phyloP scores from a whole-genome alignment of 345 rosid species.

The Salix exigua region DNA sequence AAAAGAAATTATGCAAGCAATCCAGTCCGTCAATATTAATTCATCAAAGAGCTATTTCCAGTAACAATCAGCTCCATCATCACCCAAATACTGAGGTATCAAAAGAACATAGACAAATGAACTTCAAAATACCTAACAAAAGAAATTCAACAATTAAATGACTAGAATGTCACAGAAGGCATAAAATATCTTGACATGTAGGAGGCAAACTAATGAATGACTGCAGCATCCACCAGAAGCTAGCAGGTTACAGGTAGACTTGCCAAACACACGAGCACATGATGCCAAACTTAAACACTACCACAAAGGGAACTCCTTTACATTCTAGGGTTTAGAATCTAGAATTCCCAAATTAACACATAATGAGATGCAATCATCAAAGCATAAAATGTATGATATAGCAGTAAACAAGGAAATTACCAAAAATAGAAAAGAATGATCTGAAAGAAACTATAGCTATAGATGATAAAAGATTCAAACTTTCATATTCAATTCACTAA shows the following conservation, averaged over 20 bases:
- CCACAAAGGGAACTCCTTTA: background rate
- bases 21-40: background rate
- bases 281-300: background rate
- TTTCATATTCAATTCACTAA: background rate
- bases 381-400: background rate
- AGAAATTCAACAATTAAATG: background rate
- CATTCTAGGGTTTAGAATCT: background rate
- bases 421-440: background rate
- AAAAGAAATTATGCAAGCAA: background rate
- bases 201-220: background rate
- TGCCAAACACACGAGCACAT: background rate
- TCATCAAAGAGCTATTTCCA: background rate
- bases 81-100: background rate
- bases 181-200: background rate
- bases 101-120: background rate
- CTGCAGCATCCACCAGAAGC: background rate
- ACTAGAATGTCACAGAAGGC: background rate
- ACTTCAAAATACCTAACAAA: background rate
- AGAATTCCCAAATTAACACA: background rate
- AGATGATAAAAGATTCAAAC: background rate
- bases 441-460: background rate
- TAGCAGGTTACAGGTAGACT: background rate
- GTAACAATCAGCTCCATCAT: background rate
- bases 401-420: background rate
- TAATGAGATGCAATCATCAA: background rate